Percentiles rank a stretch among this genome's conserved stretches.
phyloP scores from a whole-genome alignment of 306 rosid genomes.

The Dalbergia cochinchinensis region DNA sequence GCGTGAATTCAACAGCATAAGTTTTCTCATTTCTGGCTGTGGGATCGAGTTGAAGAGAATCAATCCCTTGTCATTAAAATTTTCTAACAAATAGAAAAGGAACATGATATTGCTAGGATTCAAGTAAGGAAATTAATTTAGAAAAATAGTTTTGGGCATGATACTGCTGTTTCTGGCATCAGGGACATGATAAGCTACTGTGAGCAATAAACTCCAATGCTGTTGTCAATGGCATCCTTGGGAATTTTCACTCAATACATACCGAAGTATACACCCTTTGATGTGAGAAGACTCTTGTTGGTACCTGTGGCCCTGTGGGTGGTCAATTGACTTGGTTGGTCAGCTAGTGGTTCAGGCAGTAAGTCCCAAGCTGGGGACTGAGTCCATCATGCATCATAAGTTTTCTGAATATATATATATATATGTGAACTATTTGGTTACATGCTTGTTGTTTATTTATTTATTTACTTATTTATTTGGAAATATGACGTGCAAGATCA shows the following conservation, averaged over 20 bases:
- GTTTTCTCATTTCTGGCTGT: no score
- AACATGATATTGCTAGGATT: not conserved
- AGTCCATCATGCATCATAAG: not conserved
- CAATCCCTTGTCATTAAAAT: not conserved
- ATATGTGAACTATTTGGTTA: not conserved
- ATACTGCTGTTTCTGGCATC: not conserved
- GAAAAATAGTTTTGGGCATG: not conserved
- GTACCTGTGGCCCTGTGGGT: not conserved
- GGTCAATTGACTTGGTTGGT: not conserved
- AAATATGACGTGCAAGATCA: conserved; percentile 11
- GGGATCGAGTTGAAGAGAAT: not conserved
- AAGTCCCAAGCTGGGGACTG: not conserved
- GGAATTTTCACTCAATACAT: not conserved
- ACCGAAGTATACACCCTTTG: not conserved
- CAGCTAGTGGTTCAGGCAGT: not conserved
- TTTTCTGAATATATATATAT: not conserved
- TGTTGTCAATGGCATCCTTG: not conserved
- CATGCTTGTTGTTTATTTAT: not conserved
- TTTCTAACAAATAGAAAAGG: not conserved
- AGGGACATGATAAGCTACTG: not conserved
- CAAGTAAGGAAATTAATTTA: not conserved
- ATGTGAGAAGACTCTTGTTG: not conserved
- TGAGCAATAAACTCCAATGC: not conserved
- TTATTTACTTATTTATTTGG: no score
- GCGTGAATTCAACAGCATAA: no score